Evolutionary conservation across 306 rosid species (phyloP).

Genomic region (Ormosia emarginata): DNA sequence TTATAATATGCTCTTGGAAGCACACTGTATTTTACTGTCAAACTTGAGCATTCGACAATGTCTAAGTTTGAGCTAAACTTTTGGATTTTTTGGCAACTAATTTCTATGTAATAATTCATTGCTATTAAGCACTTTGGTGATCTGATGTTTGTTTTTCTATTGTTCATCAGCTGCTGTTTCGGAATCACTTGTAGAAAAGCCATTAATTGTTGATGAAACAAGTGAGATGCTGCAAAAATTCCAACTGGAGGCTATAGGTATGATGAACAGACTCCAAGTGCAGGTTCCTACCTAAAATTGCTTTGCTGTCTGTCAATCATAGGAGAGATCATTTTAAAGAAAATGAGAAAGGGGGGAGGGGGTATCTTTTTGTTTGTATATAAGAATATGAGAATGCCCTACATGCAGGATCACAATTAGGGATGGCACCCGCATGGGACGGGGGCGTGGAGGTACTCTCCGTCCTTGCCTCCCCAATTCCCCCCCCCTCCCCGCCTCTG

Average conservation of each 20-base stretch:
- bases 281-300: neutral
- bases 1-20: neutral
- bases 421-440: too few species aligned
- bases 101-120: neutral
- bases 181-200: slow-evolving; percentile 40
- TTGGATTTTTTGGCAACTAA: neutral
- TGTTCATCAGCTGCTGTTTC: slow-evolving; percentile 38
- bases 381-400: neutral
- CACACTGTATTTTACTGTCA: neutral
- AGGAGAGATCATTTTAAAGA: neutral
- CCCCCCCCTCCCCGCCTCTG: too few species aligned
- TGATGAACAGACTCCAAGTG: neutral
- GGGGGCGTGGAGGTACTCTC: too few species aligned
- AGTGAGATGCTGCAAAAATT: slow-evolving; percentile 45
- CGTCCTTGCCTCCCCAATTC: too few species aligned
- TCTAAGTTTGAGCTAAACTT: neutral
- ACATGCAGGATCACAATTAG: neutral
- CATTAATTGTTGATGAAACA: slow-evolving; percentile 43
- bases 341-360: neutral
- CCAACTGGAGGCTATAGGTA: slow-evolving; percentile 79
- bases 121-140: neutral
- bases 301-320: neutral
- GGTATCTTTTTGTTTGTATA: neutral
- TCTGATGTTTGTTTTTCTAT: slow-evolving; percentile 19
- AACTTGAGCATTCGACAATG: neutral